Evolutionary conservation across 805 yeast genomes (phyloP), one percentile per base, ranked within the genome.

Genomic region (Hanseniaspora clermontiae): DNA sequence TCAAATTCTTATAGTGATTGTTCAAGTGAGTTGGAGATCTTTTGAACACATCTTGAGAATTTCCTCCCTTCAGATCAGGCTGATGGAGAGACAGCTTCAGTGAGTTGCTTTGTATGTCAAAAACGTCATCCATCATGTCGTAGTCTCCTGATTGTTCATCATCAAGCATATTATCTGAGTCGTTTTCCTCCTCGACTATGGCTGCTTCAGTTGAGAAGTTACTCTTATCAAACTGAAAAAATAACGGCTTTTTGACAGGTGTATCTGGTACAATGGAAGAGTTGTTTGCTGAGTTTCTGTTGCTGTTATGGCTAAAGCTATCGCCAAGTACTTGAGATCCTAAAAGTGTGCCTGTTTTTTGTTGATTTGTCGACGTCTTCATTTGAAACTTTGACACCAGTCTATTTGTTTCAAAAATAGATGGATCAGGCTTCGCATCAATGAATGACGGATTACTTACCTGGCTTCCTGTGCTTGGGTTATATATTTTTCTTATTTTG

Each of bases 351-450:
- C 17, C 31, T 34, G 37, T 40, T 48, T 57, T 42, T 50, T 60
- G n/a, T 59, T 59, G 40, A 19, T 9, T 40, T 20, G 19, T 37
- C 7, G 36, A n/a, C 15, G 20, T 39, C 2, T 24, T 43, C 15
- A 27, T 37, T 8, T 42, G 27, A 32, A 64, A 58, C 50, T 69
- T 69, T 8, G 72, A 69, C 5, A 61, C 54, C 51, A 68, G 59
- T 7, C 68, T 70, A 8, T 59, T 55, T 17, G 66, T 58, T 32
- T 61, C 59, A 46, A 68, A 67, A 20, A 65, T 67, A 11, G 60
- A 48, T 19, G 60, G 68, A 45, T 65, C 66, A 2, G 68, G 68
- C 55, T 61, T 62, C 12, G 66, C 66, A 9, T 54, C 57, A 19
- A 57, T 51, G 24, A 57, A 57, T 17, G 55, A 58, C 49, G n/a